Conservation (phyloP, 495 filamentous ascomycete species). For the Penicillium maclennaniae region DNA sequence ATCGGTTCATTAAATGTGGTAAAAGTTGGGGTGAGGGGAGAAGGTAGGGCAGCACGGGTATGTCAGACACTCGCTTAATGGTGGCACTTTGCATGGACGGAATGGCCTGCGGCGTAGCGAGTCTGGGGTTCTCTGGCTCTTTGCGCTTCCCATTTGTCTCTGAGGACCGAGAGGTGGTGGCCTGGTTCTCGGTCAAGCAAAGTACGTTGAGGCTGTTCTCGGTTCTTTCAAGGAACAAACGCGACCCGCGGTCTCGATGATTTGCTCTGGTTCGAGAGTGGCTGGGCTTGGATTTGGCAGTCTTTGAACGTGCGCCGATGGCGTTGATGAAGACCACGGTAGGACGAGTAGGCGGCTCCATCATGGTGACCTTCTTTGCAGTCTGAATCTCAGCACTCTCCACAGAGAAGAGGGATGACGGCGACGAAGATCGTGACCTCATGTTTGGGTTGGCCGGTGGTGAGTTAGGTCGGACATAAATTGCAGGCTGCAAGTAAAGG, state of each 20-base stretch:
- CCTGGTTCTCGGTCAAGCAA: slow-evolving; percentile 9
- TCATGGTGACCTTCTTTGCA: slow-evolving; percentile 35
- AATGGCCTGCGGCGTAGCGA: slow-evolving; percentile 3
- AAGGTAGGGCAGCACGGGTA: slow-evolving; percentile 22
- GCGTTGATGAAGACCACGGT: slow-evolving; percentile 39
- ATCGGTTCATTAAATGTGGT: slow-evolving; percentile 9
- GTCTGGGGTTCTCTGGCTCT: slow-evolving; percentile 1
- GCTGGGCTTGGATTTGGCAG: slow-evolving; percentile 4
- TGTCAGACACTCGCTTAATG: slow-evolving; percentile 25
- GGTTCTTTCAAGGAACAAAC: slow-evolving; percentile 10
- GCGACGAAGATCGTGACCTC: slow-evolving; percentile 28
- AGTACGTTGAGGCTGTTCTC: slow-evolving; percentile 13
- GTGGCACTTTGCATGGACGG: slow-evolving; percentile 12
- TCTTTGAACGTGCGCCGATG: slow-evolving; percentile 16
- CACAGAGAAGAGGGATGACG: slow-evolving; percentile 31
- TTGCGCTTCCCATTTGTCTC: slow-evolving; percentile 1
- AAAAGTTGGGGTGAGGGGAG: slow-evolving; percentile 14
- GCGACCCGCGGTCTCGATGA: slow-evolving; percentile 15
- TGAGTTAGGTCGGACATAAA: slow-evolving; percentile 31
- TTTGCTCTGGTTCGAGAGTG: slow-evolving; percentile 17
- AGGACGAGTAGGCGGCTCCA: slow-evolving; percentile 33
- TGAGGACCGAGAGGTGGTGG: not conserved
- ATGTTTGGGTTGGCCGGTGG: slow-evolving; percentile 5
- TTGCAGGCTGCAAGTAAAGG: slow-evolving; percentile 31
- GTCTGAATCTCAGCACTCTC: slow-evolving; percentile 37